Evolutionary conservation across 495 filamentous ascomycete species (phyloP).

Genomic region (Stereocaulon alpinum): DNA sequence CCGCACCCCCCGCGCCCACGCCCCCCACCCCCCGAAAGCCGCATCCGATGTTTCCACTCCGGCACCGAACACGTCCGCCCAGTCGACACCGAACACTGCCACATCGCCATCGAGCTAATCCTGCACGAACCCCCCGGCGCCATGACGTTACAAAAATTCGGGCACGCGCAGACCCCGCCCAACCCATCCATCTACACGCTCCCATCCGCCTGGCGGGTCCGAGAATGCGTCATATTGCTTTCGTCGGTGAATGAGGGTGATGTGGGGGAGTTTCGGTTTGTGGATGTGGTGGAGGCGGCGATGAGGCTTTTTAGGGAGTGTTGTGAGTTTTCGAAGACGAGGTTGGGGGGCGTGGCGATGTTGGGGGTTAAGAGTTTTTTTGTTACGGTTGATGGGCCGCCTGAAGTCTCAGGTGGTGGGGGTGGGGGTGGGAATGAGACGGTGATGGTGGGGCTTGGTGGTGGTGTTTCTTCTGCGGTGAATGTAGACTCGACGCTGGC

Average conservation of each 20-base stretch:
- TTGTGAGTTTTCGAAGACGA: neutral
- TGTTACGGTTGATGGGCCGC: slow-evolving; percentile 3
- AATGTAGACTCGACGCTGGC: neutral
- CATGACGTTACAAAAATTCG: neutral
- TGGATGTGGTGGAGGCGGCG: neutral
- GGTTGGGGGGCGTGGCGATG: neutral
- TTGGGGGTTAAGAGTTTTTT: neutral
- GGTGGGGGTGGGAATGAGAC: neutral
- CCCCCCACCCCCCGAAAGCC: neutral
- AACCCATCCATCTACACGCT: neutral
- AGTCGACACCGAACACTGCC: neutral
- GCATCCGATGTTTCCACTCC: neutral
- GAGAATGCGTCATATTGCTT: neutral
- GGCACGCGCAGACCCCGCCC: neutral
- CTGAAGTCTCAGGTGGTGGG: neutral
- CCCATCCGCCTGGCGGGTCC: neutral
- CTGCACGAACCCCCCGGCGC: neutral
- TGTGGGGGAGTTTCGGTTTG: neutral
- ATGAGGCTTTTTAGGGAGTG: neutral
- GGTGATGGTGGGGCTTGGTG: neutral
- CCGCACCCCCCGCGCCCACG: neutral
- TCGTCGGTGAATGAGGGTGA: neutral
- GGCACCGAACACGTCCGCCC: neutral
- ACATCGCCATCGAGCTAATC: neutral
- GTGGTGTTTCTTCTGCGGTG: neutral